Base-by-base conservation (phyloP, 2,329 filamentous ascomycete species). In the Talaromyces sp. region DNA sequence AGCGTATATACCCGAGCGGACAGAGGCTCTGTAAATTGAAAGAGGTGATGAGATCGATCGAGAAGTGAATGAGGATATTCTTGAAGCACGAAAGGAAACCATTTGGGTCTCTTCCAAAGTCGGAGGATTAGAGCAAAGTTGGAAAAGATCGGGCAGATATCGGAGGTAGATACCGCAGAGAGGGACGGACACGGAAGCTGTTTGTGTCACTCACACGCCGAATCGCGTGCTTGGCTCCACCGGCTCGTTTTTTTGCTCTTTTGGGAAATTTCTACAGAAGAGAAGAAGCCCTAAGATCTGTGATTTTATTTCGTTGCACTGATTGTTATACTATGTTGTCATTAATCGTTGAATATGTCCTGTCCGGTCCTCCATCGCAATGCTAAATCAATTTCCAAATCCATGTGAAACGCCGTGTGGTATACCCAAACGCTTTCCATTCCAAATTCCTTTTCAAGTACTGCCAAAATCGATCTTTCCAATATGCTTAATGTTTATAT, bases 181-280 rank as follows among this genome's bases (percentile, higher is more conserved):
- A 27, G 35, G 31, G 27, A 22, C 9, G 41, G 43, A 47, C 7
- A 45, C 9, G 47, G 24, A 27, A 35, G 27, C 49, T 52, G 49
- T 31, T 58, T 27, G 31, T 60, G 59, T 22, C 59, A 62, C 22
- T 22, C 41, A 2, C 39, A 27, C 16, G 60, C 35, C 47, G 22
- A 43, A 62, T 62, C 35, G 60, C 60, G 60, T 62, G 60, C 60
- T 62, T 54, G 22, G 22, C 59, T 52, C 59, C 45, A 61, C 59
- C 7, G 19, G 13, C 37, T 43, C 27, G 10, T 31, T 47, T 31
- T 50, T 60, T 60, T 60, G 27, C 58, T 24, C 31, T 37, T 35
- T 50, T 50, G 13, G 58, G 58, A 37, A 24, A 56, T 22, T 31
- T 56, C 11, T 56, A 9, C 10, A 16, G 1, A 39, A 14, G 31